Percentiles rank a stretch among this genome's conserved stretches.
phyloP scores from a whole-genome alignment of 352 stramenopile species.

The Phytophthora rubi region DNA sequence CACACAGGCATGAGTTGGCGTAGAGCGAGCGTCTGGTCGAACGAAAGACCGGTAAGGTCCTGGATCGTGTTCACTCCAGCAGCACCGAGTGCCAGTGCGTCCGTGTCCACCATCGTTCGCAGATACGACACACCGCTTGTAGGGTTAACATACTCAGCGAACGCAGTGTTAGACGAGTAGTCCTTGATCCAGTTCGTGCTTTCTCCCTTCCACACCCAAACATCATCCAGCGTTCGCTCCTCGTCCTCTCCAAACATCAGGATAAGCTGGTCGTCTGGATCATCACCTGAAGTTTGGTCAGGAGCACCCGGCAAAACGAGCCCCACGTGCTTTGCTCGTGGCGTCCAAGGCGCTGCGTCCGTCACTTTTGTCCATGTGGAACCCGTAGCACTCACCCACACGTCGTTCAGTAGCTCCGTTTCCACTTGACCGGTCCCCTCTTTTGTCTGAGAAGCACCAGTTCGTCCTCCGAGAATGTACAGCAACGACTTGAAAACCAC shows the following conservation, averaged over 20 bases:
- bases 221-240: slow-evolving; percentile 62
- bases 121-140: slow-evolving; percentile 58
- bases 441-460: slow-evolving; percentile 34
- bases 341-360: slow-evolving; percentile 47
- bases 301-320: slow-evolving; percentile 48
- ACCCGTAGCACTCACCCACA: slow-evolving; percentile 67
- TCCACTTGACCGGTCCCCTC: slow-evolving; percentile 23
- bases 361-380: slow-evolving; percentile 48
- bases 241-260: slow-evolving; percentile 71
- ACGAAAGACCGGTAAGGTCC: slow-evolving; percentile 72
- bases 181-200: slow-evolving; percentile 51
- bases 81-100: slow-evolving; percentile 59
- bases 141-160: slow-evolving; percentile 50
- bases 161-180: slow-evolving; percentile 43
- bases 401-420: slow-evolving; percentile 64
- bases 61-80: slow-evolving; percentile 78
- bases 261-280: slow-evolving; percentile 58
- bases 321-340: slow-evolving; percentile 61
- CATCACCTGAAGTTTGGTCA: slow-evolving; percentile 49
- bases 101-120: slow-evolving; percentile 51
- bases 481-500: slow-evolving; percentile 59
- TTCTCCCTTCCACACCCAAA: slow-evolving; percentile 66
- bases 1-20: slow-evolving; percentile 67
- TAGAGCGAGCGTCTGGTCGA: slow-evolving; percentile 60
- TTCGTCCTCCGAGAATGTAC: slow-evolving; percentile 66